Evolutionary conservation across 495 filamentous ascomycete species (phyloP).

Genomic region (Aspergillus carlsbadensis): DNA sequence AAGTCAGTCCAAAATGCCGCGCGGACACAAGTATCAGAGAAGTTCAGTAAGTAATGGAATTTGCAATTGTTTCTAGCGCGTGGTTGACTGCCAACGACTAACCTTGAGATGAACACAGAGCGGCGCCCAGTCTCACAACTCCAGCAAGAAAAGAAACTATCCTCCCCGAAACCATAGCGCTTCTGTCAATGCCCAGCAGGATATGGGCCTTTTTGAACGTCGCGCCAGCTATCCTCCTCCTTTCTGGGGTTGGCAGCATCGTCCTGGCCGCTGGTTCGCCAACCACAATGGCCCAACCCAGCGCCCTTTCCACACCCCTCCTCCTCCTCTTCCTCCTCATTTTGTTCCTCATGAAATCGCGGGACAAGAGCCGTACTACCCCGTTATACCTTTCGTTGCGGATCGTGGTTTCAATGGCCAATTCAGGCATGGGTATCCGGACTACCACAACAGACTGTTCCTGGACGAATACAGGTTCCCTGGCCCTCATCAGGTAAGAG

Average conservation of each 20-base stretch:
- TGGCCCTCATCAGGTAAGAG: slow-evolving; percentile 18
- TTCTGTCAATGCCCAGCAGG: background rate
- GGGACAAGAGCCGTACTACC: background rate
- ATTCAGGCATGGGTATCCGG: slow-evolving; percentile 1
- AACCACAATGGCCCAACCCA: background rate
- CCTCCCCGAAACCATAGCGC: background rate
- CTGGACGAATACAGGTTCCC: slow-evolving; percentile 19
- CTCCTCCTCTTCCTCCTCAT: too few species aligned
- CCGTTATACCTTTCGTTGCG: background rate
- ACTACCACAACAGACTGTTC: slow-evolving; percentile 12
- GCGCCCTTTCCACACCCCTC: background rate
- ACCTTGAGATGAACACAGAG: background rate
- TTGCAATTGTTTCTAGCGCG: background rate
- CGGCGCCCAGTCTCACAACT: background rate
- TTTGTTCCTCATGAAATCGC: background rate
- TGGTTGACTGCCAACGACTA: background rate
- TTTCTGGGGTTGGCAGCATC: background rate
- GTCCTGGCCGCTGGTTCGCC: background rate
- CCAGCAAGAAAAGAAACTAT: background rate
- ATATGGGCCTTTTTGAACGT: background rate
- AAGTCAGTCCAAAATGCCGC: background rate
- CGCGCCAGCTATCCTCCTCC: background rate
- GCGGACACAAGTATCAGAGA: slow-evolving; percentile 11
- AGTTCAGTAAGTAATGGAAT: background rate
- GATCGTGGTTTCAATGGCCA: background rate